Evolutionary conservation across 352 stramenopile genomes (phyloP).

Genomic region (Globisporangium spiculum): DNA sequence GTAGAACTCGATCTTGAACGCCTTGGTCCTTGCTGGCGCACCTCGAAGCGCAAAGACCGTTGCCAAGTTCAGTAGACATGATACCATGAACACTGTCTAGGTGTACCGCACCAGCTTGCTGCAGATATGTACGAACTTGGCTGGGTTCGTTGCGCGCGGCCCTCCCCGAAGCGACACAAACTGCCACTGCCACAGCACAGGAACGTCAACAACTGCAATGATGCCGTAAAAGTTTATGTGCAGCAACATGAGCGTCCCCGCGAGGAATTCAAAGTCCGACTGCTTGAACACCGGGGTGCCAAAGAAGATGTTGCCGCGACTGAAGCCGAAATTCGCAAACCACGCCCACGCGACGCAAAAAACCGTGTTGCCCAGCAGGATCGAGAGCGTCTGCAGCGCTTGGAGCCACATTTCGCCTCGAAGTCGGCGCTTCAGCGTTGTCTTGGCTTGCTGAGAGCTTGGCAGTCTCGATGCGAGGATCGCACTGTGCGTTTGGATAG

Average conservation of each 20-base stretch:
- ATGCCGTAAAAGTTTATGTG: not conserved
- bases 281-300: conserved; percentile 22
- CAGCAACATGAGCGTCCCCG: conserved; percentile 7
- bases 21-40: not conserved
- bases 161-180: conserved; percentile 14
- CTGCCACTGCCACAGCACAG: not conserved
- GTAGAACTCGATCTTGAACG: not conserved
- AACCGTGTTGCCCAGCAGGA: conserved; percentile 24
- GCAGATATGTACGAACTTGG: not conserved
- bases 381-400: conserved; percentile 14
- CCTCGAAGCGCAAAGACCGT: not conserved
- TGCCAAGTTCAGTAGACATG: not conserved
- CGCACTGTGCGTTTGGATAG: not conserved
- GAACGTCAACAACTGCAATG: not conserved
- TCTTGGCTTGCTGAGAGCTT: not conserved
- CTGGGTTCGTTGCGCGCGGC: not conserved
- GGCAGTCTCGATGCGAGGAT: not conserved
- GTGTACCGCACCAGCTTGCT: not conserved
- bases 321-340: not conserved
- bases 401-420: conserved; percentile 7
- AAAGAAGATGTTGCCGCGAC: conserved; percentile 23
- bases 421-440: not conserved
- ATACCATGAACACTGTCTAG: not conserved
- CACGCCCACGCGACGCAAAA: not conserved
- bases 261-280: conserved; percentile 24